Evolutionary conservation across 805 yeast genomes (phyloP).

Genomic region (Isabelozyma heimii): DNA sequence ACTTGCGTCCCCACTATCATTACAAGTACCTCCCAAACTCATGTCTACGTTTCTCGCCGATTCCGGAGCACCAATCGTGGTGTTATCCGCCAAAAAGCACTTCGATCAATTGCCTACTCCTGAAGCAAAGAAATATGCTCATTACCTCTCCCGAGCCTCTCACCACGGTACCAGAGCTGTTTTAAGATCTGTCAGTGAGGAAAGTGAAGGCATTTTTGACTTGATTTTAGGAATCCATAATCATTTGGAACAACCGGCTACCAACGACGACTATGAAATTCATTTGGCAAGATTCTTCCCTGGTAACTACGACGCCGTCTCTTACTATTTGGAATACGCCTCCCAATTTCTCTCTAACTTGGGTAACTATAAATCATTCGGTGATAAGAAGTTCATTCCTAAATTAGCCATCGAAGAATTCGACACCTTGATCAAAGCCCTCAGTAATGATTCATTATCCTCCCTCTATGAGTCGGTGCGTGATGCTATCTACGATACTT

Average conservation of each 20-base stretch:
- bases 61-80: conserved; percentile 41
- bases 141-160: conserved; percentile 77
- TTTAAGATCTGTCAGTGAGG: conserved; percentile 77
- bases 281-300: conserved; percentile 15
- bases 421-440: conserved; percentile 41
- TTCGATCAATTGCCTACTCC: conserved; percentile 60
- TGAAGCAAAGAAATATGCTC: conserved; percentile 70
- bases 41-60: conserved; percentile 30
- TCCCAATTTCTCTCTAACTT: conserved; percentile 72
- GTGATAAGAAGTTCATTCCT: conserved; percentile 85
- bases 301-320: conserved; percentile 34
- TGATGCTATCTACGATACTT: conserved; percentile 50
- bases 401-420: conserved; percentile 48
- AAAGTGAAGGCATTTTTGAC: conserved; percentile 73
- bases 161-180: conserved; percentile 82
- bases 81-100: conserved; percentile 61
- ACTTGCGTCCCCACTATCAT: too few relatives aligned
- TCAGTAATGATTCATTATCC: conserved; percentile 33
- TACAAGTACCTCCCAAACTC: not conserved
- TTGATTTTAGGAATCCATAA: conserved; percentile 60
- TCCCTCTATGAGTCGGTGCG: conserved; percentile 43
- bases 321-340: conserved; percentile 63
- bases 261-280: conserved; percentile 38
- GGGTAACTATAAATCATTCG: conserved; percentile 84
- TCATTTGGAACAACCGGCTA: conserved; percentile 42